phyloP scores from a whole-genome alignment of 495 filamentous ascomycete genomes.

The Podospora pseudopauciseta region DNA sequence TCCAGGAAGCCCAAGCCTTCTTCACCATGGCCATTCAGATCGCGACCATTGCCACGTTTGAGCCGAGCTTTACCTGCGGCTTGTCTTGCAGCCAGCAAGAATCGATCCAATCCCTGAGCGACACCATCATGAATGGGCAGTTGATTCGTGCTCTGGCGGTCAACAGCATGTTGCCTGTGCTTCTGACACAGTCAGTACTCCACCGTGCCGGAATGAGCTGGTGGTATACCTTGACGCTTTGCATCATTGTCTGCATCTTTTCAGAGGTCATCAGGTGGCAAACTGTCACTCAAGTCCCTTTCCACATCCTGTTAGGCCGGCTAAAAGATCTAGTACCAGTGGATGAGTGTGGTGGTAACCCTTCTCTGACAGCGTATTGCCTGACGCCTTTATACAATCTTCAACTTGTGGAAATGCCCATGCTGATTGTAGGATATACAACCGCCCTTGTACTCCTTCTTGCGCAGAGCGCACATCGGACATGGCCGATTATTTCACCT shows the following conservation, averaged over 20 bases:
- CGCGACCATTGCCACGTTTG: slow-evolving; percentile 1
- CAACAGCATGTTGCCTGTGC: slow-evolving; percentile 6
- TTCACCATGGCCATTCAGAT: slow-evolving; percentile 9
- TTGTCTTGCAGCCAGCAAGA: neutral
- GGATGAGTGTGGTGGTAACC: neutral
- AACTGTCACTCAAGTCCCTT: neutral
- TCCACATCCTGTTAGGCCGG: neutral
- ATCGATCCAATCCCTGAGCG: neutral
- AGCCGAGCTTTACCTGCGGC: neutral
- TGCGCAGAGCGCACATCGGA: neutral
- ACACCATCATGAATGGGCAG: slow-evolving; percentile 5
- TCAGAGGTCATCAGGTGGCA: neutral
- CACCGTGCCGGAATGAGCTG: slow-evolving; percentile 1
- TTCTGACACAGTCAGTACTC: neutral
- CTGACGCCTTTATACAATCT: neutral
- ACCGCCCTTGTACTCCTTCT: neutral
- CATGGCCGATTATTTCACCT: neutral
- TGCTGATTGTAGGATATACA: neutral
- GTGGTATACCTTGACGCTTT: neutral
- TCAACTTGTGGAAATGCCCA: neutral
- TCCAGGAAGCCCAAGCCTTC: slow-evolving; percentile 8
- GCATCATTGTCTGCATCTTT: neutral
- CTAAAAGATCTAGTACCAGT: neutral
- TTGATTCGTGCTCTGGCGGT: neutral
- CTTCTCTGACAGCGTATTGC: slow-evolving; percentile 1